Percentiles rank a stretch among this genome's conserved stretches.
These are phyloP conservation scores for Rhododendron vialii DNA, from an alignment of 148 eudicot species.

Conservation along the genomic window DNA sequence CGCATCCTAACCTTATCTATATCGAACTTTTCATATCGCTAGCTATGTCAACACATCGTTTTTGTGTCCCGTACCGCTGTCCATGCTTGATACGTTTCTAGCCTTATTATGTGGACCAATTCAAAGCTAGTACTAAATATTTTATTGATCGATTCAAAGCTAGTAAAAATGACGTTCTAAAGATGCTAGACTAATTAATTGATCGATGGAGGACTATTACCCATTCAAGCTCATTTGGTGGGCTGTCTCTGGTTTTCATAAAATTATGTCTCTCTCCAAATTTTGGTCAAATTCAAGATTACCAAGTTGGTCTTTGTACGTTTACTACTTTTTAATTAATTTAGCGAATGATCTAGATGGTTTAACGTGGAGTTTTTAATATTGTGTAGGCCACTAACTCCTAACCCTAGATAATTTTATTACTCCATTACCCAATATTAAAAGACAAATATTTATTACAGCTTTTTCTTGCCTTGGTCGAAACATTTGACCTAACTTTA, in stretches of 20 bases:
- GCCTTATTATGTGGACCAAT: too few relatives aligned
- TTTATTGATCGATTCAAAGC: neutral
- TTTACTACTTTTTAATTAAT: neutral
- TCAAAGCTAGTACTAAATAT: too few relatives aligned
- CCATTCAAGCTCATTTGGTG: neutral
- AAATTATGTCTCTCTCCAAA: neutral
- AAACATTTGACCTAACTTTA: too few relatives aligned
- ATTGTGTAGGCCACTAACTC: neutral
- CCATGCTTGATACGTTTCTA: too few relatives aligned
- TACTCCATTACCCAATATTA: neutral
- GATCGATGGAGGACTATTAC: neutral
- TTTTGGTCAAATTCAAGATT: neutral
- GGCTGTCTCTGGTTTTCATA: neutral
- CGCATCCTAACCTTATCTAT: too few relatives aligned
- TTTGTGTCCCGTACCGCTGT: too few relatives aligned
- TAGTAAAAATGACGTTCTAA: neutral
- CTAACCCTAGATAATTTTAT: neutral
- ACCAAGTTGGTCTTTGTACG: neutral
- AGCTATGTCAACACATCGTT: too few relatives aligned
- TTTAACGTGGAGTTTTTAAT: neutral
- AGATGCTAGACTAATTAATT: neutral
- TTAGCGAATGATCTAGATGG: neutral
- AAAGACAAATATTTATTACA: neutral
- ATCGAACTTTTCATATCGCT: too few relatives aligned
- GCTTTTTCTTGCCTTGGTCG: too few relatives aligned